These are phyloP conservation scores for Carpinus viminea DNA, from an alignment of 306 rosid genomes.

Conservation along the genomic window DNA sequence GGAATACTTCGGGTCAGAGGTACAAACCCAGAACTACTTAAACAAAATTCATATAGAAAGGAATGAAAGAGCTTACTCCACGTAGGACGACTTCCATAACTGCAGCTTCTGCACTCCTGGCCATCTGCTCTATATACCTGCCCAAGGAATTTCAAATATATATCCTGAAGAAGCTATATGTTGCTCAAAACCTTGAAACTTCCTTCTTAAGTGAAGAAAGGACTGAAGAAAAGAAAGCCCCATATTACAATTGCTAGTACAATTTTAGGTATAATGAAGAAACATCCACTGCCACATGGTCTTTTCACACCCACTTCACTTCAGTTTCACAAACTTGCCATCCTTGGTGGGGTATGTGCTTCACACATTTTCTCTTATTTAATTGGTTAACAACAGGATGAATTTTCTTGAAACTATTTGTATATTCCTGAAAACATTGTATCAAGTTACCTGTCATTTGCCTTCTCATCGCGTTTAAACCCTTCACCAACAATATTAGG, in stretches of 20 bases:
- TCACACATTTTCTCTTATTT: not conserved
- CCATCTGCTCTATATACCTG: conserved; percentile 95
- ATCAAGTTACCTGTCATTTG: conserved; percentile 82
- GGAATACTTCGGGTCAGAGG: conserved; percentile 25
- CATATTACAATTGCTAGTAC: not conserved
- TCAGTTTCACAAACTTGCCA: not conserved
- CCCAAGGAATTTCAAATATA: conserved; percentile 28
- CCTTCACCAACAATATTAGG: conserved; percentile 99
- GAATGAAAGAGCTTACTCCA: conserved; percentile 61
- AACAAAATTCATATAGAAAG: conserved; percentile 8
- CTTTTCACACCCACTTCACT: not conserved
- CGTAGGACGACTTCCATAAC: conserved; percentile 88
- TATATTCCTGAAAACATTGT: not conserved
- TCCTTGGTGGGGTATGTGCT: not conserved
- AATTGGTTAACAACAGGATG: not conserved
- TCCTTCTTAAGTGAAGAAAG: conserved; percentile 19
- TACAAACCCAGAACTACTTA: conserved; percentile 5
- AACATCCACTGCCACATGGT: not conserved
- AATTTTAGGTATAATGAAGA: not conserved
- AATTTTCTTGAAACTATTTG: conserved; percentile 12
- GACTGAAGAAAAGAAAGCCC: conserved; percentile 11
- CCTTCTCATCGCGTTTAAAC: conserved; percentile 50
- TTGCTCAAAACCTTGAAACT: conserved; percentile 25
- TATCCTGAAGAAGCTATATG: conserved; percentile 18
- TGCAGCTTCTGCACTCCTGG: conserved; percentile 94